Evolutionary conservation across 1,139 yeast species (phyloP), one percentile per base, ranked within the genome.

Genomic region (Debaryomyces udenii): DNA sequence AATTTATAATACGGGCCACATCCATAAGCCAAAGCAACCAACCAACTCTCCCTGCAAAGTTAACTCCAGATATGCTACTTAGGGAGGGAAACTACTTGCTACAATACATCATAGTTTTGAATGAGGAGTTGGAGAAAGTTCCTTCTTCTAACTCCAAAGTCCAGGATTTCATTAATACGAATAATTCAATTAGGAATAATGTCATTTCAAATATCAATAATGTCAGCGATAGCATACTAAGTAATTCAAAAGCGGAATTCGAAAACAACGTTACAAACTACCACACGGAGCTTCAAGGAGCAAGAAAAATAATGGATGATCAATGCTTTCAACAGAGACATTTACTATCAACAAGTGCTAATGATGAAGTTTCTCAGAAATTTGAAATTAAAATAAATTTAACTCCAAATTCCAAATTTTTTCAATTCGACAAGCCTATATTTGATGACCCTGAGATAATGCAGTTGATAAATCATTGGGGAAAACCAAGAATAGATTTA

Each of bases 1-100:
- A 61, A 37, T 71, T 71, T 48, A 67, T 71, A 35, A 66, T 68
- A 23, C 62, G 62, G 48, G 77, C 75, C 6, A 68, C 75, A 2
- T 54, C 63, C 4, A 54, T 54, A 14, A 45, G 47, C 23, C 49
- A 43, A 37, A 39, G 24, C 11, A 41, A 45, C 31, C 41, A 40
- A 16, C 46, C 42, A 9, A 43, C 32, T 33, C 31, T 50, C 18
- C 55, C 58, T 3, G 41, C 31, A 24, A 43, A 45, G 32, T 44
- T 59, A 20, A 53, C 59, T 3, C 61, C 66, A 4, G 72, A 67
- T 28, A 56, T 56, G 52, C 53, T 67, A 32, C 50, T 65, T 10
- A 51, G 68, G 38, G 73, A 67, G 44, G 66, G 64, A 14, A 63
- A 63, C 37, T 56, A 55, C 40, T 51, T 66, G 14, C 53, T 67